These are phyloP conservation scores for Grosmannia huntii DNA, from an alignment of 2,329 filamentous ascomycete genomes.

Conservation along the genomic window DNA sequence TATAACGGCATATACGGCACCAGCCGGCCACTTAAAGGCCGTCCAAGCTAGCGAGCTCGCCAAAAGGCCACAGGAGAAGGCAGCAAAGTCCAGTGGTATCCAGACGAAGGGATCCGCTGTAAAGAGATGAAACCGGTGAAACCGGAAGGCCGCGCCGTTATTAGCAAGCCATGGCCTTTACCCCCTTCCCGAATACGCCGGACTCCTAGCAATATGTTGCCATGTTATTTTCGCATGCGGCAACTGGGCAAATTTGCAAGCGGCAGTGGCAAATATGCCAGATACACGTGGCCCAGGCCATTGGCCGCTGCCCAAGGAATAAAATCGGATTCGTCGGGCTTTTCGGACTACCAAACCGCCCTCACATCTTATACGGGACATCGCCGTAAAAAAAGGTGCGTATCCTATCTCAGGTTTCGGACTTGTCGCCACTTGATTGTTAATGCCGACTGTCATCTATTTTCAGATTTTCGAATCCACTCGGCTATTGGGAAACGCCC, in stretches of 20 bases:
- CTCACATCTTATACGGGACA: neutral
- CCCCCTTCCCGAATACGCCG: neutral
- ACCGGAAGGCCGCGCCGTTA: neutral
- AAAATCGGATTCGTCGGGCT: too few species aligned
- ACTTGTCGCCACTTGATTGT: neutral
- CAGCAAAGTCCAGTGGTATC: constrained; percentile 11
- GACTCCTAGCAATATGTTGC: too few species aligned
- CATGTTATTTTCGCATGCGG: neutral
- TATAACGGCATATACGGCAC: constrained; percentile 24
- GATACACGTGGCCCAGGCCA: neutral
- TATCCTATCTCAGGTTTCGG: neutral
- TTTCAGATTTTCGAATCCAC: neutral
- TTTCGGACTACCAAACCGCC: neutral
- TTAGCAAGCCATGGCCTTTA: neutral
- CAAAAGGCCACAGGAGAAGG: constrained; percentile 29
- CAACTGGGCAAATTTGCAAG: neutral
- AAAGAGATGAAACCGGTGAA: neutral
- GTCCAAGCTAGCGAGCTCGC: constrained; percentile 38
- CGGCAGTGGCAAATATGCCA: neutral
- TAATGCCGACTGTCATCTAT: neutral
- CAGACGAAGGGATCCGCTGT: constrained; percentile 3
- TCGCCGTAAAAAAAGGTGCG: neutral
- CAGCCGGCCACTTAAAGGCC: constrained; percentile 24
- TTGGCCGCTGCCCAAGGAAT: neutral
- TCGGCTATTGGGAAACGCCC: neutral